Evolutionary conservation across 2,329 filamentous ascomycete genomes (phyloP), one percentile per base, ranked within the genome.

Genomic region (Ciborinia camelliae): DNA sequence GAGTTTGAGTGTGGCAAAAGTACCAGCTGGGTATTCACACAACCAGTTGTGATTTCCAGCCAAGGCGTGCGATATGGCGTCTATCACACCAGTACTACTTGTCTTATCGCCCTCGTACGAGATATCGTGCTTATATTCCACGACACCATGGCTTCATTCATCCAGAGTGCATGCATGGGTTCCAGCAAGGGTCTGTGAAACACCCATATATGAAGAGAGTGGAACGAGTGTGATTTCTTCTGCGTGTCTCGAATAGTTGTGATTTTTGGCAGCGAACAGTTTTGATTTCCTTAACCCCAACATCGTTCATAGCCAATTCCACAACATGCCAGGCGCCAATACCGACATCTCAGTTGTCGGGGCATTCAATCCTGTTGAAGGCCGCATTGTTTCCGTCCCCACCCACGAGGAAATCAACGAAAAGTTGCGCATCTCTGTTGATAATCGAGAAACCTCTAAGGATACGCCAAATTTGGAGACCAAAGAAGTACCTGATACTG

Each of bases 321-420:
- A 39, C 58, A 68, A 66, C 0, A 71, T 70, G 68, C 63, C 69
- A 55, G 57, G 52, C 39, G 61, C 69, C 26, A 47, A 62, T 50
- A 48, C 57, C 58, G 69, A 74, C 43, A 67, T 67, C 39, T 69
- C 74, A n/a, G 65, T 74, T 60, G 66, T 72, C 39, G 73, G 71
- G 15, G 71, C 68, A 1, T 37, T 73, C 55, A 73, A 76, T 69
- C 65, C 73, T 5, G 66, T 73, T 45, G 73, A 75, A 68, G 72
- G 72, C 10, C 73, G 76, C 64, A 69, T 73, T 55, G 68, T 74
- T 48, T 58, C 71, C 12, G 69, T 73, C 18, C 74, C 75, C 7
- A 73, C 65, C 65, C 72, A 76, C 43, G 14, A 68, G 9, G 71
- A 63, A 6, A 72, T 75, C 67, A 69, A 75, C 64, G 75, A 77